These are phyloP conservation scores for Telfairia occidentalis DNA, from an alignment of 331 rosid species.

Conservation along the genomic window DNA sequence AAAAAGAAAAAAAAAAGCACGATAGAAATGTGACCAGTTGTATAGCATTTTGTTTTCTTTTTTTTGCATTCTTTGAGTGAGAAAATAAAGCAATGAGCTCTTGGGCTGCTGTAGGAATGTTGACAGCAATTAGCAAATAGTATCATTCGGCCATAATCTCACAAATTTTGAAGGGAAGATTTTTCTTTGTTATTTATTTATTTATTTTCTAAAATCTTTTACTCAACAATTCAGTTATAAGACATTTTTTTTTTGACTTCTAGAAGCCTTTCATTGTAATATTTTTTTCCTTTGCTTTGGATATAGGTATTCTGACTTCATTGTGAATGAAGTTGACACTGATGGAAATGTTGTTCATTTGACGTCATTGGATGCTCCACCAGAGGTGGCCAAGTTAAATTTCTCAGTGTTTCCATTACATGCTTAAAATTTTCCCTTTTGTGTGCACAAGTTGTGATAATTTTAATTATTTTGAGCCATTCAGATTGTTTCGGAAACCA, in stretches of 20 bases:
- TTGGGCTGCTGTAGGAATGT: background rate
- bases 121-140: background rate
- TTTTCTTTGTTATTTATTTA: background rate
- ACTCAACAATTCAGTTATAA: background rate
- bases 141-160: background rate
- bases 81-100: background rate
- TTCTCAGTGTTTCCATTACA: background rate
- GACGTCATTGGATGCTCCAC: constrained; percentile 54
- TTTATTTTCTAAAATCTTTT: background rate
- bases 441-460: background rate
- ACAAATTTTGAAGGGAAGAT: background rate
- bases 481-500: constrained; percentile 40
- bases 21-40: background rate
- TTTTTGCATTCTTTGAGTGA: background rate
- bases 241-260: background rate
- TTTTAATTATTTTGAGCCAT: constrained; percentile 9
- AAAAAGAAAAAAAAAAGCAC: background rate
- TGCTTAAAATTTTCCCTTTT: background rate
- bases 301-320: constrained; percentile 81
- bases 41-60: background rate
- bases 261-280: background rate
- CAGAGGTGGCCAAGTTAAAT: constrained; percentile 28
- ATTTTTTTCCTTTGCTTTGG: constrained; percentile 11
- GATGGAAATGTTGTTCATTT: constrained; percentile 62
- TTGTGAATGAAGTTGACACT: constrained; percentile 74